phyloP scores from a whole-genome alignment of 176 grass and related monocot genomes.

The Aegilops sharonensis region DNA sequence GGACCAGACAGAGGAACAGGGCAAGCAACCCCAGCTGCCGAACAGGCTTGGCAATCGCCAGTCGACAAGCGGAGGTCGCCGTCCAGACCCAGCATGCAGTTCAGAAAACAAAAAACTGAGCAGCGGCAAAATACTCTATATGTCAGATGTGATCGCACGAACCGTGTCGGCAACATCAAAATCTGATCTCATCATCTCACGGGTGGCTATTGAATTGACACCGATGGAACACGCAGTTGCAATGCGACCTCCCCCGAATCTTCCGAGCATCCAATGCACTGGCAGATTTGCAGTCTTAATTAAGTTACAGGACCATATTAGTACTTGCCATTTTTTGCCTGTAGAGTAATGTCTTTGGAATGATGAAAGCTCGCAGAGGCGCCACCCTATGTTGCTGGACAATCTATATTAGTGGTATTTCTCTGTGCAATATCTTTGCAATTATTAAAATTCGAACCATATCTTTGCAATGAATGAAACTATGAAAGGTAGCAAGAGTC shows the following conservation, averaged over 20 bases:
- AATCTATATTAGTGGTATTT: background rate
- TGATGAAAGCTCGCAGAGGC: background rate
- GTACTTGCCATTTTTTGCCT: background rate
- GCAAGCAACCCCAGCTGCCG: background rate
- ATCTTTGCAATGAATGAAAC: background rate
- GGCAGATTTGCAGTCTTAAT: background rate
- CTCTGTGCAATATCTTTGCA: background rate
- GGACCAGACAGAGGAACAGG: background rate
- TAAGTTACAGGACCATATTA: background rate
- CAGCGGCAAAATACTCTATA: background rate
- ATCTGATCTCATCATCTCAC: background rate
- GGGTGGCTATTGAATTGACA: background rate
- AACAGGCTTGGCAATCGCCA: background rate
- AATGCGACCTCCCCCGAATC: background rate
- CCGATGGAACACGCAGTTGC: background rate
- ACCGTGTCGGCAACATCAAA: constrained; percentile 19
- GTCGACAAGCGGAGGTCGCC: background rate
- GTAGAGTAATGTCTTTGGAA: background rate
- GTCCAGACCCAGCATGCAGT: background rate
- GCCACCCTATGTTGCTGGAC: background rate
- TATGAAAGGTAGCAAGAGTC: background rate
- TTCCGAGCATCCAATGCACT: background rate
- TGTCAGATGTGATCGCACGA: constrained; percentile 21
- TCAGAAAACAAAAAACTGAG: too few species aligned
- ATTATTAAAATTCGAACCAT: background rate